Evolutionary conservation across 1,284 basidiomycete species (phyloP).

Genomic region (Leucoagaricus sp.): DNA sequence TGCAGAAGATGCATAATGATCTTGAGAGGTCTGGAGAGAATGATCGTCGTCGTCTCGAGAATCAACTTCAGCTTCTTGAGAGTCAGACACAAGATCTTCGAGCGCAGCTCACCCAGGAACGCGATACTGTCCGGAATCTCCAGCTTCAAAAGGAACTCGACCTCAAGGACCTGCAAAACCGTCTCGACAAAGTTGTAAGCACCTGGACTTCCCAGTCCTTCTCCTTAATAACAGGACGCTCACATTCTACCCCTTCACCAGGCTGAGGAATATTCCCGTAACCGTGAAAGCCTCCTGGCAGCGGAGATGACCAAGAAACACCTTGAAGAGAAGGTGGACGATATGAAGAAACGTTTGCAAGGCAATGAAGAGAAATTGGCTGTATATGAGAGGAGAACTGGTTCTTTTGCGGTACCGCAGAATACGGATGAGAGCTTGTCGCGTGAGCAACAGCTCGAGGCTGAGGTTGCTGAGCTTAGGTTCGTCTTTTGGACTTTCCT

Average conservation of each 20-base stretch:
- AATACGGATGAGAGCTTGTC: conserved; percentile 46
- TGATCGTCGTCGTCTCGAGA: conserved; percentile 78
- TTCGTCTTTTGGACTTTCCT: conserved; percentile 32
- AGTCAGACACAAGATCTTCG: conserved; percentile 76
- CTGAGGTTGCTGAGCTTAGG: conserved; percentile 85
- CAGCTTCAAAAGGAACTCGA: conserved; percentile 83
- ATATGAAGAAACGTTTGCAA: conserved; percentile 70
- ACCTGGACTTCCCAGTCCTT: background rate
- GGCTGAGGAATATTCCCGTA: conserved; percentile 67
- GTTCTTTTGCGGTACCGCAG: conserved; percentile 13
- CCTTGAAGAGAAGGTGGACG: conserved; percentile 75
- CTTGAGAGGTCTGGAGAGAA: conserved; percentile 82
- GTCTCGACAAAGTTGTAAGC: conserved; percentile 73
- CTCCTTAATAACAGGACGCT: background rate
- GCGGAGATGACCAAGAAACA: conserved; percentile 84
- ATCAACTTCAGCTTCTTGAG: conserved; percentile 78
- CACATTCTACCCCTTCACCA: conserved; percentile 29
- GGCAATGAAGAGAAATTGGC: conserved; percentile 83
- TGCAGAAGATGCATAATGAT: conserved; percentile 89
- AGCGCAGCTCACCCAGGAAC: conserved; percentile 75
- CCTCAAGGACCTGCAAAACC: conserved; percentile 70
- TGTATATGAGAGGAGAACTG: conserved; percentile 78
- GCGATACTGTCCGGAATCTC: conserved; percentile 73
- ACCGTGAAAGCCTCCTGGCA: conserved; percentile 71
- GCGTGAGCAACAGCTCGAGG: conserved; percentile 79